Evolutionary conservation across 208 protist species (phyloP), one percentile per base, ranked within the genome.

Genomic region (Leishmania tropica): DNA sequence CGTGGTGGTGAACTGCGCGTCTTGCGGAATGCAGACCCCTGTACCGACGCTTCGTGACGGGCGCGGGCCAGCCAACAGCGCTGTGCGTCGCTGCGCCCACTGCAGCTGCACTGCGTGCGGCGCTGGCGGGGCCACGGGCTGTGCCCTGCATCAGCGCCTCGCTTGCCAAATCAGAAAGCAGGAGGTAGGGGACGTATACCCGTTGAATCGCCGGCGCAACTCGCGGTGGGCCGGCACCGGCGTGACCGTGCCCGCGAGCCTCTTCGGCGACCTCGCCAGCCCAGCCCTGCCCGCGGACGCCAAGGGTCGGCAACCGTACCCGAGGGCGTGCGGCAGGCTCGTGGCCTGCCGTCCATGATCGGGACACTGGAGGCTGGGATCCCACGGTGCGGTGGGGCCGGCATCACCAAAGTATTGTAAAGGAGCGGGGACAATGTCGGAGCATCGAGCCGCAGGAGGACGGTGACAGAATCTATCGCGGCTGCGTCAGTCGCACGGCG

Each of bases 401-500:
- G 51, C 17, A 4, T 54, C 17, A 54, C 21, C 5, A 21, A 54
- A 4, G 51, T 3, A 54, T 54, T 21, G 51, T 21, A 37, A 17
- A 67, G 60, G 28, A 11, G 11, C n/a, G 15, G 28, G 2, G 10
- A 11, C 28, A 67, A 13, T 19, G 60, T 4, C 28, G 0, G 2
- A 35, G 0, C 3, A 35, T 11, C 6, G 60, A 8, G 60, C 10
- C 0, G 2, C 28, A 5, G 0, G 21, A 67, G 60, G 31, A 40
- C 62, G 17, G 10, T 3, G 31, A 7, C 13, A 6, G n/a, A 31
- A 40, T 35, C 31, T 1, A 28, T 58, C 54, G 28, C 28, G 2
- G 35, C 31, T 76, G 48, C 1, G 17, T 68, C 56, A 77, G 28
- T 65, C 72, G 40, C 78, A 79, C 28, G 77, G 77, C 15, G 71